Evolutionary conservation across 108 stramenopile species (phyloP), one percentile per base, ranked within the genome.

Genomic region (Cyclotella atomus): DNA sequence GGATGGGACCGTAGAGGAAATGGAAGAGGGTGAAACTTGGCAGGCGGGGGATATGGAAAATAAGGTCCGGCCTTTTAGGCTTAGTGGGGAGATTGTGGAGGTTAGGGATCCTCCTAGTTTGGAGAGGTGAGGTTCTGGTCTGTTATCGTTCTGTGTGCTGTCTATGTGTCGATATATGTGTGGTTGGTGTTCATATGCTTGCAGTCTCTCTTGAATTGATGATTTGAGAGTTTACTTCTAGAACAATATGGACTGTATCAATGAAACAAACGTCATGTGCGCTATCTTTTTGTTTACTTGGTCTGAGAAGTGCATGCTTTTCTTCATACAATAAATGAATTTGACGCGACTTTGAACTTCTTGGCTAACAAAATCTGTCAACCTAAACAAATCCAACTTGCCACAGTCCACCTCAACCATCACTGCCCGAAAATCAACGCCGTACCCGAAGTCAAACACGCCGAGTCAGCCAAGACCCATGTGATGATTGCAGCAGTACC

Each of bases 61-160:
- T 12, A 47, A 33, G 46, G 36, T 45, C 0, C 54, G 36, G 29
- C 75, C 75, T 9, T 76, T 76, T 55, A 57, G 75, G 9, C 21
- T 76, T 10, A 66, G 65, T 7, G 75, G 75, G 8, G 66, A 76
- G 47, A 59, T 76, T n/a, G 59, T 68, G 16, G 27, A 60, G 41
- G 65, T 75, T 1, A 46, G 56, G 23, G 60, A 59, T 14, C 12
- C n/a, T 15, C 65, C 73, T n/a, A 9, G 17, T 8, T 2, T 68
- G 30, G 52, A 29, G 35, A 65, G 36, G 61, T 62, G 38, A 62
- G n/a, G n/a, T n/a, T n/a, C n/a, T n/a, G n/a, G n/a, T n/a, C n/a
- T n/a, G n/a, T n/a, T n/a, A n/a, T n/a, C n/a, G n/a, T n/a, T n/a
- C n/a, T n/a, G n/a, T n/a, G 61, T 23, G 36, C 17, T 20, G 44